Evolutionary conservation across 257 asterid genomes (phyloP).

Genomic region (Hygrophila difformis): DNA sequence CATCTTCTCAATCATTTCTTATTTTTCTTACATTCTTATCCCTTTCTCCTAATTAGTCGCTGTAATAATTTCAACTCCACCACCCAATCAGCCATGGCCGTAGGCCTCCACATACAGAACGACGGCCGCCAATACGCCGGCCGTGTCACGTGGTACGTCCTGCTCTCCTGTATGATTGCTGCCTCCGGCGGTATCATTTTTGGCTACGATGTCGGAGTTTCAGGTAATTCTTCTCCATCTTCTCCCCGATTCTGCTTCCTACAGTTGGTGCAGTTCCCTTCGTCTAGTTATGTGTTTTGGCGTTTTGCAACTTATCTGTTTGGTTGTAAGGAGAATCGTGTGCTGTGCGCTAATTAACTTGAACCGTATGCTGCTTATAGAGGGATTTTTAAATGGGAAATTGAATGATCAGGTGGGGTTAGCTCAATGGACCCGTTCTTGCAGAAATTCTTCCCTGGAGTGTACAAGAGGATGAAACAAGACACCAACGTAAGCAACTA

Average conservation of each 20-base stretch:
- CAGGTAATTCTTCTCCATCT: slow-evolving; percentile 32
- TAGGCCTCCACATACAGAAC: too few relatives aligned
- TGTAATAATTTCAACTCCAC: too few relatives aligned
- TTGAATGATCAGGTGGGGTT: slow-evolving; percentile 94
- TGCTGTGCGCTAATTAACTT: too few relatives aligned
- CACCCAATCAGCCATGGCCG: too few relatives aligned
- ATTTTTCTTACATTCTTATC: too few relatives aligned
- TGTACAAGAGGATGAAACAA: slow-evolving; percentile 45
- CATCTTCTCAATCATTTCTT: too few relatives aligned
- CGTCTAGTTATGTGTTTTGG: too few relatives aligned
- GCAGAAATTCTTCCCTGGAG: slow-evolving; percentile 52
- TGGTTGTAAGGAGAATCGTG: too few relatives aligned
- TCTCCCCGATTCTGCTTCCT: not conserved
- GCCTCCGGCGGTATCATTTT: slow-evolving; percentile 78
- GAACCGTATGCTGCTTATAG: too few relatives aligned
- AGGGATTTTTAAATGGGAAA: too few relatives aligned
- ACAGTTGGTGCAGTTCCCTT: too few relatives aligned
- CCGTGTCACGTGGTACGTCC: slow-evolving; percentile 46
- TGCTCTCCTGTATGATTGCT: slow-evolving; percentile 64
- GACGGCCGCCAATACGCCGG: slow-evolving; percentile 62
- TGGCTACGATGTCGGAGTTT: slow-evolving; percentile 84
- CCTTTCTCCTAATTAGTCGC: too few relatives aligned
- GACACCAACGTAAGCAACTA: slow-evolving; percentile 54
- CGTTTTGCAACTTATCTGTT: not conserved
- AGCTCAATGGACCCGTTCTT: slow-evolving; percentile 76